A percentile compares a stretch with the other conserved stretches of the same genome.
These are phyloP conservation scores for Huiozyma naganishii DNA, from an alignment of 805 yeast genomes.

Conservation along the genomic window DNA sequence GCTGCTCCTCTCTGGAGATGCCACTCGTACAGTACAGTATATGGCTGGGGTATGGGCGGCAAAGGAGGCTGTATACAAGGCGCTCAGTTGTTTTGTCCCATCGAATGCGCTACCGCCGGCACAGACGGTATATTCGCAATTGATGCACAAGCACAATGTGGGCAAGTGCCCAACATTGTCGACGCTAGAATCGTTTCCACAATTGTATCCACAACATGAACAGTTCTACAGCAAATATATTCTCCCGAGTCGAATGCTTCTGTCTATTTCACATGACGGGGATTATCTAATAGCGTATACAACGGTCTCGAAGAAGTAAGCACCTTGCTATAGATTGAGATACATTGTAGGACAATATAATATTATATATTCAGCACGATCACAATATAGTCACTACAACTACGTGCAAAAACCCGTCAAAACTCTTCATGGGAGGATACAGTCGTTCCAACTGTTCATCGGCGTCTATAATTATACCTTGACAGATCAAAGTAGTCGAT, in stretches of 20 bases:
- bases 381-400: not conserved
- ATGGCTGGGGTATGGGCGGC: constrained; percentile 26
- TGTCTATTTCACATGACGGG: constrained; percentile 24
- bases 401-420: constrained; percentile 57
- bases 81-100: constrained; percentile 11
- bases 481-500: constrained; percentile 31
- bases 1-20: not conserved
- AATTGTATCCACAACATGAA: constrained; percentile 1
- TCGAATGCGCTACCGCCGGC: constrained; percentile 18
- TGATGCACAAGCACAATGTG: constrained; percentile 14
- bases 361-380: too few relatives aligned
- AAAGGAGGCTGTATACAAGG: constrained; percentile 22
- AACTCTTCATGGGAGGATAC: constrained; percentile 34
- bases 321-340: not conserved
- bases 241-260: constrained; percentile 4
- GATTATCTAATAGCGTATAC: constrained; percentile 18
- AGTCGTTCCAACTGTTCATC: constrained; percentile 36
- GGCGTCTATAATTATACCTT: constrained; percentile 44
- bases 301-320: not conserved
- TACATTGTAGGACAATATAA: too few relatives aligned
- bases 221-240: constrained; percentile 11
- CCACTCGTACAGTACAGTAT: constrained; percentile 6
- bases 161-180: constrained; percentile 9
- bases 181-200: constrained; percentile 6
- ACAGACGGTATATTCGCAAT: constrained; percentile 17